Evolutionary conservation across 1,139 yeast genomes (phyloP).

Genomic region (Yamadazyma kanchanaburiensis): DNA sequence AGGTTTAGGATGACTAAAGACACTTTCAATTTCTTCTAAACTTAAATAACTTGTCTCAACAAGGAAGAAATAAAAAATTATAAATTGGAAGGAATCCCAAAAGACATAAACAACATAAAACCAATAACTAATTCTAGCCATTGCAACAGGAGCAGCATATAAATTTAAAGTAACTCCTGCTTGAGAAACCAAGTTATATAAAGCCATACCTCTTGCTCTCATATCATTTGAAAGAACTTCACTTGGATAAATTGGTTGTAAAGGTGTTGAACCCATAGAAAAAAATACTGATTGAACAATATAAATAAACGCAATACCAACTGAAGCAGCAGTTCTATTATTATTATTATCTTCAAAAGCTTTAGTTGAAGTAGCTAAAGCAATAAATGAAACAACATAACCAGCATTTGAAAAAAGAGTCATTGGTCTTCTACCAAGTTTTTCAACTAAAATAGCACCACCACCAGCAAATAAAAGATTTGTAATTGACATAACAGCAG

Average conservation of each 20-base stretch:
- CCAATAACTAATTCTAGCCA: too few relatives aligned
- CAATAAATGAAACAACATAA: constrained; percentile 12
- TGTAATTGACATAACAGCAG: constrained; percentile 15
- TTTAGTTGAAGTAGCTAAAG: constrained; percentile 16
- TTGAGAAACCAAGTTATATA: too few relatives aligned
- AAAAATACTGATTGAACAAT: constrained; percentile 16
- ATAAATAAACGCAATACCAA: constrained; percentile 16
- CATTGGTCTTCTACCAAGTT: constrained; percentile 17
- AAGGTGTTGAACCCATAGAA: constrained; percentile 15
- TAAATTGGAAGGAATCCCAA: too few relatives aligned
- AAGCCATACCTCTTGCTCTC: too few relatives aligned
- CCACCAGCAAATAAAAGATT: constrained; percentile 13
- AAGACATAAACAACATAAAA: too few relatives aligned
- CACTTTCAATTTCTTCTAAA: too few relatives aligned
- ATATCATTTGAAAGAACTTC: constrained; percentile 17
- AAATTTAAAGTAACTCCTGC: too few relatives aligned
- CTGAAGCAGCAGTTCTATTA: constrained; percentile 11
- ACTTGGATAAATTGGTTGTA: constrained; percentile 13
- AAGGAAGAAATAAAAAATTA: constrained; percentile 22
- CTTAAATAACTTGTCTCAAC: constrained; percentile 21
- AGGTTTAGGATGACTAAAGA: too few relatives aligned
- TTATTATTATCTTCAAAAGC: constrained; percentile 10
- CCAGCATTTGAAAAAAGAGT: constrained; percentile 16
- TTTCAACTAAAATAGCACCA: constrained; percentile 15
- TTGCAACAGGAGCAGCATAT: too few relatives aligned